Evolutionary conservation across 2,329 filamentous ascomycete genomes (phyloP), one percentile per base, ranked within the genome.

Genomic region (Ceratocystiopsis minuta): DNA sequence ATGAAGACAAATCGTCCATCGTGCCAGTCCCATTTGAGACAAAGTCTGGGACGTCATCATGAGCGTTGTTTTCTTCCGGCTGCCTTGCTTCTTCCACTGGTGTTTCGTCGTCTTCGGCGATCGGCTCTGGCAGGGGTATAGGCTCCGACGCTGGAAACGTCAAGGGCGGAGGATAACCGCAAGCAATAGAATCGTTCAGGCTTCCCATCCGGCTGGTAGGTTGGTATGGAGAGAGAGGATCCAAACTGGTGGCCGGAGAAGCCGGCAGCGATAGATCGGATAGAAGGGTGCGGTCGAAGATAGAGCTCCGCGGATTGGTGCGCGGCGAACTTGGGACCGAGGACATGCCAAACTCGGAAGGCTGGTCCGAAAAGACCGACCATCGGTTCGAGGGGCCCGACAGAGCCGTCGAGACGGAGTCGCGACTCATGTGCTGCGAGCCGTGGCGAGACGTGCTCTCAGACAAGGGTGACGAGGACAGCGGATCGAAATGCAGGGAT

Each of bases 241-340:
- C 72, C 14, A 78, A 64, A 41, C 77, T 79, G 1, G 85, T 93
- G 15, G 81, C 78, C 0, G 90, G 88, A 34, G 87, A 95, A 1
- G 75, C 79, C 1, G 87, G 83, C 38, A 78, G 70, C 12, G 83
- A 86, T 3, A 72, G 78, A 40, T 83, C 78, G 16, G 66, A 63
- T 37, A 80, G 73, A 12, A 71, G 14, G 4, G 39, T 62, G 31
- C 75, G 70, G 55, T 95, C 88, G 52, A 94, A 95, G 38, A 94
- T 65, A 0, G 82, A 84, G 40, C 72, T 72, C 16, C 79, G 74
- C 48, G 76, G 75, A 28, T 75, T 75, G 2, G 85, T 90, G 37
- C 69, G 71, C 0, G 90, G 87, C 4, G 88, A 95, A 51, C 78
- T 86, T 2, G 86, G 79, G 2, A 80, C 68, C 0, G 87, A 93